A percentile compares a stretch with the other conserved stretches of the same genome.
These are phyloP conservation scores for Solidago caesia DNA, from an alignment of 129 eudicot species.

Conservation along the genomic window DNA sequence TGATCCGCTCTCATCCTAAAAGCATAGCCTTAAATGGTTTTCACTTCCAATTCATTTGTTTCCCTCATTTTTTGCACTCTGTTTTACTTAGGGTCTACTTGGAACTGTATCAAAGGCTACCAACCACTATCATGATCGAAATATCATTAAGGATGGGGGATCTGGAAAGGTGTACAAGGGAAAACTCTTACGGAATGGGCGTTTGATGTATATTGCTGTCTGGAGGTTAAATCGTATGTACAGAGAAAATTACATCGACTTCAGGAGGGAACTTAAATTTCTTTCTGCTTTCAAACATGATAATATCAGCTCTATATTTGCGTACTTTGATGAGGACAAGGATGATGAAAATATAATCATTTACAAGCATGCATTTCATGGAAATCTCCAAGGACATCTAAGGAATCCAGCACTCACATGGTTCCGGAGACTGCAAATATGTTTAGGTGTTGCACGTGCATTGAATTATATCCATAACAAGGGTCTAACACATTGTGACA, in stretches of 20 bases:
- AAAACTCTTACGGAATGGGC: background rate
- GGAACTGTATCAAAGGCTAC: background rate
- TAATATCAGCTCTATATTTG: background rate
- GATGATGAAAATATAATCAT: background rate
- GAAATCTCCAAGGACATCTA: slow-evolving; percentile 1
- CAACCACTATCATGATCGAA: background rate
- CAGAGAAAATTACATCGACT: background rate
- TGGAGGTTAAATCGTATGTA: background rate
- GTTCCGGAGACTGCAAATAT: slow-evolving; percentile 1
- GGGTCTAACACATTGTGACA: slow-evolving; percentile 8
- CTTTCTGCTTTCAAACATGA: background rate
- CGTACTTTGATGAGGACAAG: background rate
- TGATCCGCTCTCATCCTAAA: too few relatives aligned
- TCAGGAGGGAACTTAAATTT: background rate
- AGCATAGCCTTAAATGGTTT: too few relatives aligned
- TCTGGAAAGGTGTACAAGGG: background rate
- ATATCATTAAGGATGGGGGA: background rate
- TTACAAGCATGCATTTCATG: background rate
- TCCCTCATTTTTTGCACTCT: too few relatives aligned
- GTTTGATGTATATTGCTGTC: background rate
- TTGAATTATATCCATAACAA: background rate
- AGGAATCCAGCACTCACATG: background rate
- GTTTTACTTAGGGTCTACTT: background rate
- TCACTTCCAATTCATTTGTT: too few relatives aligned
- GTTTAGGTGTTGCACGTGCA: slow-evolving; percentile 12